Evolutionary conservation across 1,284 basidiomycete genomes (phyloP).

Genomic region (Pisolithus thermaeus): DNA sequence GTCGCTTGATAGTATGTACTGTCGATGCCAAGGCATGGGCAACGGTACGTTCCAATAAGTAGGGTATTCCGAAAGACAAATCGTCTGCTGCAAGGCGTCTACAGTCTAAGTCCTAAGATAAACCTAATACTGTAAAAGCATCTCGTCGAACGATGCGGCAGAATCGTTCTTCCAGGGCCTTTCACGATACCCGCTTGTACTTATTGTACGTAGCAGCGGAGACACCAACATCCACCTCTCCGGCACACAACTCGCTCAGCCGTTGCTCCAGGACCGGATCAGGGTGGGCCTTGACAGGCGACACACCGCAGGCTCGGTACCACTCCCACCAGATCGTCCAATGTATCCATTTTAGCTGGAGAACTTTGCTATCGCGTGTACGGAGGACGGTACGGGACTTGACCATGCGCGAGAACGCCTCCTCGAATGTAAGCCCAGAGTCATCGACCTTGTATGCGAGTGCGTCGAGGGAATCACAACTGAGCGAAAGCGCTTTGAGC

Average conservation of each 20-base stretch:
- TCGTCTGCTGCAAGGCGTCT: too few relatives aligned
- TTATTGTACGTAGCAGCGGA: conserved; percentile 25
- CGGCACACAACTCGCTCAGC: conserved; percentile 16
- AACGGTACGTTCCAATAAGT: too few relatives aligned
- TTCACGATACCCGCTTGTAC: conserved; percentile 25
- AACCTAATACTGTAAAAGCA: too few relatives aligned
- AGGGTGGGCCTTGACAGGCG: conserved; percentile 18
- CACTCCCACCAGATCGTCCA: conserved; percentile 28
- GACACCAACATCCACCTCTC: conserved; percentile 25
- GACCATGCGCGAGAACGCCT: conserved; percentile 20
- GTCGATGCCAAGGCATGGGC: too few relatives aligned
- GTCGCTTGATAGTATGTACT: too few relatives aligned
- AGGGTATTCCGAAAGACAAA: too few relatives aligned
- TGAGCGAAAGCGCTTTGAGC: conserved; percentile 25
- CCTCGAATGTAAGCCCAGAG: conserved; percentile 23
- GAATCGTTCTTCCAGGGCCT: too few relatives aligned
- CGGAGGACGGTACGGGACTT: conserved; percentile 21
- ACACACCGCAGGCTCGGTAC: conserved; percentile 13
- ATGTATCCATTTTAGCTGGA: conserved; percentile 25
- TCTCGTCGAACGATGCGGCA: too few relatives aligned
- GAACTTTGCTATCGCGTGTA: conserved; percentile 19
- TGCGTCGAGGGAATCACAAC: conserved; percentile 22
- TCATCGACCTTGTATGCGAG: conserved; percentile 18
- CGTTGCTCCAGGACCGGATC: conserved; percentile 19
- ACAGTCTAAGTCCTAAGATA: too few relatives aligned